Base-by-base conservation (phyloP, 768 basidiomycete genomes). In the Suillus spraguei region DNA sequence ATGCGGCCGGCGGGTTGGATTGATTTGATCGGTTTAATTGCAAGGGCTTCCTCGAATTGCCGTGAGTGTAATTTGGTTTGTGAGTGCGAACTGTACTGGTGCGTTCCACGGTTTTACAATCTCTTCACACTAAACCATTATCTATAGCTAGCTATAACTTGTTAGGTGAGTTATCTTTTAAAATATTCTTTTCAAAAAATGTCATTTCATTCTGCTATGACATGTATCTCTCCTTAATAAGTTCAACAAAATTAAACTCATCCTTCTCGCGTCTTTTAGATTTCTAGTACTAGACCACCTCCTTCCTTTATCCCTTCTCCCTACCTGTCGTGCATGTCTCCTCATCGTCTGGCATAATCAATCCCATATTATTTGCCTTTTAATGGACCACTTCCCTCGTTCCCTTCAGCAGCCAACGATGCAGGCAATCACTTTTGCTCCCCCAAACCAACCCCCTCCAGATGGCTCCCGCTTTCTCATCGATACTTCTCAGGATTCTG, bases 351-450 rank as follows among this genome's bases (percentile, higher is more conserved):
- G 33, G 22, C 32, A 4, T 60, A 47, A 58, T 61, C 38, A 13
- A 44, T 36, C 17, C 53, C 47, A 33, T 39, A 55, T 33, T n/a
- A 62, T 42, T 44, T 32, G n/a, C 14, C 28, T 59, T 60, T 59
- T 65, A 62, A 65, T 82, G 81, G 76, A 82, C 67, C 71, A 72
- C 61, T 74, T 68, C 52, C 28, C 76, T 61, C 77, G 72, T 61
- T 60, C 24, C 65, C 67, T 39, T 54, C 47, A 63, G 11, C 61
- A 35, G 22, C 69, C 68, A 32, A 59, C 61, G 13, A 44, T 69
- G 53, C 63, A 70, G 3, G 58, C 72, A 60, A 66, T 76, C 64
- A 59, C 70, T 13, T 71, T 75, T 33, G 58, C 68, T 41, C 58
- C 70, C 46, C 68, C 69, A 65, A 67, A 60, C 61, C 67, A 67